These are phyloP conservation scores for Amanita phalloides DNA, from an alignment of 768 basidiomycete species.

Conservation along the genomic window DNA sequence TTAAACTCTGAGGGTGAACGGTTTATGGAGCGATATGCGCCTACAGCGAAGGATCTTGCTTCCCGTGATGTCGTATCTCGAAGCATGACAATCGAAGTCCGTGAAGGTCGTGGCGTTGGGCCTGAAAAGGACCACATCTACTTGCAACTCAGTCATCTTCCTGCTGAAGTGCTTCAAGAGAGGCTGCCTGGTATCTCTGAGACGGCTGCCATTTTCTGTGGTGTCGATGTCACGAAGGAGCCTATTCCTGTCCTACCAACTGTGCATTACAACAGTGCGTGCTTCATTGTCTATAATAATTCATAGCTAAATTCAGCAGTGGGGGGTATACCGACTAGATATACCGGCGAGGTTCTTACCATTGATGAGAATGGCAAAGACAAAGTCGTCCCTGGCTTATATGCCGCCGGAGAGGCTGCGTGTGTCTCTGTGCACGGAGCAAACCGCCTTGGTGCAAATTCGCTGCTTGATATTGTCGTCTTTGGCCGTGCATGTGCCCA, in stretches of 20 bases:
- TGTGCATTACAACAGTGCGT: conserved; percentile 96
- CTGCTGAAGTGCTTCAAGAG: conserved; percentile 91
- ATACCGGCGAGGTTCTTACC: conserved; percentile 95
- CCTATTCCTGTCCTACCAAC: conserved; percentile 98
- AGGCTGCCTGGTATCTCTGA: conserved; percentile 98
- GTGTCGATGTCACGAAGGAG: conserved; percentile 99
- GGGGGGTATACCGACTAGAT: conserved; percentile 99
- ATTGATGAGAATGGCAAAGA: conserved; percentile 85
- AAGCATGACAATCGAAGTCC: conserved; percentile 97
- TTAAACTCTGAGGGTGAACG: conserved; percentile 98
- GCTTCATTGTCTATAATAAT: not conserved
- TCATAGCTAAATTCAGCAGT: conserved; percentile 33
- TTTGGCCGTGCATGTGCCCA: conserved; percentile 99
- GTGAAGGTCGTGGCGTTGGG: conserved; percentile 97
- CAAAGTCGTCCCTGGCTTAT: conserved; percentile 89
- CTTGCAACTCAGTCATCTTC: conserved; percentile 94
- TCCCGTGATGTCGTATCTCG: conserved; percentile 99
- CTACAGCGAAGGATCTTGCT: conserved; percentile 98
- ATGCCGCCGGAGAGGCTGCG: conserved; percentile 98
- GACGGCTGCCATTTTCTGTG: conserved; percentile 97
- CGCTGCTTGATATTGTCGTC: conserved; percentile 95
- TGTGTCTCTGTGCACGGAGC: conserved; percentile 99
- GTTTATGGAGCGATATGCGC: conserved; percentile 99
- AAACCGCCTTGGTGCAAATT: conserved; percentile 99
- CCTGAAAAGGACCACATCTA: conserved; percentile 97